Base-by-base conservation (phyloP, 2,329 filamentous ascomycete species). In the Sporothrix protearum region DNA sequence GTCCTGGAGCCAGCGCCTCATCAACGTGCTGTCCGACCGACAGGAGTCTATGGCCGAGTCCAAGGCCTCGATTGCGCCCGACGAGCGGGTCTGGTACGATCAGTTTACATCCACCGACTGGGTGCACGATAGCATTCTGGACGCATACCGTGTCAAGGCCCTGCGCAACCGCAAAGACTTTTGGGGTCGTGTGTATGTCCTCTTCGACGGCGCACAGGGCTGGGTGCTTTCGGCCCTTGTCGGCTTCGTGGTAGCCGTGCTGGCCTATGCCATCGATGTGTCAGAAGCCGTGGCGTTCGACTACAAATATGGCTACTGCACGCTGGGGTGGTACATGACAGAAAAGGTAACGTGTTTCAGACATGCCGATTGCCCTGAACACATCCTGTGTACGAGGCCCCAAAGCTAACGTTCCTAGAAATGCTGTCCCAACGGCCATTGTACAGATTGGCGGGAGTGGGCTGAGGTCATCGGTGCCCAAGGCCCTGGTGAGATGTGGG, bases 81-180 rank as follows among this genome's bases (percentile, higher is more conserved):
- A 97, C 78, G 94, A 98, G 76, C 90, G 96, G 73, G 92, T 96
- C 10, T 98, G 96, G 96, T 98, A 98, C 81, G 96, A 99, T 83
- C 96, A 99, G 81, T 97, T 97, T 78, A 97, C 94, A 6, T 97
- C 93, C 7, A 97, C 93, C 71, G 95, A 99, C 80, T 99, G 96
- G 96, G 94, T 99, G 0, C 95, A 97, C 79, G 96, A 99, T 80
- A 94, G 92, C 79, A 97, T 99, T 76, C 93, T 94, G 77, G 96
- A 98, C 81, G 93, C 94, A 10, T 93, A 94, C 77, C 92, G 96
- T 33, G 89, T 96, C 67, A 96, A 96, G 79, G 90, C 90, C 69
- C 85, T 99, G 51, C 89, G 93, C 67, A 90, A 87, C 76, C 87
- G 94, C 66, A 96, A 91, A 79, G 96, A 95, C 81, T 86, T 97